Evolutionary conservation across 2,329 filamentous ascomycete genomes (phyloP).

Genomic region (Trichoderma sp.): DNA sequence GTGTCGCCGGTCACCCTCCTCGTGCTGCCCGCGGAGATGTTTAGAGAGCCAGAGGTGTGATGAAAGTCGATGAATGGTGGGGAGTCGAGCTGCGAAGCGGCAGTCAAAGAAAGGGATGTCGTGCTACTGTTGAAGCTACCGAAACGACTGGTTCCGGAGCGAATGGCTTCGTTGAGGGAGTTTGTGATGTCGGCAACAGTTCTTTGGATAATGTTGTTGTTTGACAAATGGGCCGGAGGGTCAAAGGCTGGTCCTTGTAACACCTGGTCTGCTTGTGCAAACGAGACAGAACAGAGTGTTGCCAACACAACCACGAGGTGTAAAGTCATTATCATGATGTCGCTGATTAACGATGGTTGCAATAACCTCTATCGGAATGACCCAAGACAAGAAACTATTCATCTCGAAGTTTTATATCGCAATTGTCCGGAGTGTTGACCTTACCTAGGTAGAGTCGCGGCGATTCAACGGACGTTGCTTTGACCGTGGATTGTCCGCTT

Average conservation of each 20-base stretch:
- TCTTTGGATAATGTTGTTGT: not conserved
- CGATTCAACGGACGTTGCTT: conserved; percentile 3
- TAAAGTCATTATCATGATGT: not conserved
- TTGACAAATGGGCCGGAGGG: not conserved
- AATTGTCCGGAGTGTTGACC: not conserved
- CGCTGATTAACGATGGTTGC: fast-evolving
- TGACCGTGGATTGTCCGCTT: not conserved
- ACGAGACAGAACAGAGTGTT: not conserved
- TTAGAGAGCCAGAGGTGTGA: conserved; percentile 26
- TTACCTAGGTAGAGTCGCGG: too few species aligned
- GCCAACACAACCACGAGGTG: not conserved
- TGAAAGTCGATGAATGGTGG: conserved; percentile 27
- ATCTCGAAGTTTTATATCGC: not conserved
- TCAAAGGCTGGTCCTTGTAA: conserved; percentile 22
- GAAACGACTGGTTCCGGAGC: conserved; percentile 15
- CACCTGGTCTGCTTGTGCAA: conserved; percentile 20
- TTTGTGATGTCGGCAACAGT: conserved; percentile 2
- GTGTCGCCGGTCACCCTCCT: conserved; percentile 29
- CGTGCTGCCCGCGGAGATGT: conserved; percentile 29
- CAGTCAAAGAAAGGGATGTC: conserved; percentile 28
- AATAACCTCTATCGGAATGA: not conserved
- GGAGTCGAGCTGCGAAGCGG: conserved; percentile 21
- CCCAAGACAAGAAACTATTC: too few species aligned
- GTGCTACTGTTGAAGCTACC: conserved; percentile 24
- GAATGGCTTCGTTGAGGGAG: conserved; percentile 14